Base-by-base conservation (phyloP, 768 basidiomycete species). In the Collybiopsis confluens region DNA sequence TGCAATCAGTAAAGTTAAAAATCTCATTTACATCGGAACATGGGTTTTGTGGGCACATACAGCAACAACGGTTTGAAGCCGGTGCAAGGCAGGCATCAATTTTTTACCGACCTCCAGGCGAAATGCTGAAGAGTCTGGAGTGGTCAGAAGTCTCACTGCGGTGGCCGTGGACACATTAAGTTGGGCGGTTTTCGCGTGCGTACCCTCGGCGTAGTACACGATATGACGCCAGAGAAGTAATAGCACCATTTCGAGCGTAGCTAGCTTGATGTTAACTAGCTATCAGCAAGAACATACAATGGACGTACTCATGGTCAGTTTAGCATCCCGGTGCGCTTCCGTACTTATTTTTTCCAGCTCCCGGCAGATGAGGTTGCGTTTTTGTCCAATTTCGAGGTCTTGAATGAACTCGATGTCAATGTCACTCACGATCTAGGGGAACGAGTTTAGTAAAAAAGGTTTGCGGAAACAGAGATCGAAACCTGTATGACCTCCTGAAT, bases 141-240 rank as follows among this genome's bases (percentile, higher is more conserved):
- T 73, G 1, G 83, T 73, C 44, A 85, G 64, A 33, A 85, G 70
- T 28, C 85, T 80, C 73, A 85, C 74, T 4, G 78, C 75, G 65
- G 76, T 63, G 58, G 71, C 57, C 1, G 69, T 73, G 45, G 55
- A 54, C 35, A 57, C 60, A 44, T 44, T 62, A 24, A 59, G 36
- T 27, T 56, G 49, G 7, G 47, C 57, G 35, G 59, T 70, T 59
- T 65, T 67, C 62, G 62, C 37, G 47, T 66, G 68, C n/a, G 68
- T 54, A 50, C 67, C 65, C 49, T 77, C 73, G 36, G 75, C 65
- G 66, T 88, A 94, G 63, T 84, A 83, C 13, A 80, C 75, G 26
- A 91, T 62, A 61, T 95, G 93, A 15, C 90, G 78, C 87, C 89
- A 92, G 9, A 92, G 70, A 18, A 94, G 74, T 16, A 94, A 73